Percentiles rank a stretch among this genome's conserved stretches.
Conservation (phyloP, 2,329 filamentous ascomycete genomes). For the Cercospora sp. region DNA sequence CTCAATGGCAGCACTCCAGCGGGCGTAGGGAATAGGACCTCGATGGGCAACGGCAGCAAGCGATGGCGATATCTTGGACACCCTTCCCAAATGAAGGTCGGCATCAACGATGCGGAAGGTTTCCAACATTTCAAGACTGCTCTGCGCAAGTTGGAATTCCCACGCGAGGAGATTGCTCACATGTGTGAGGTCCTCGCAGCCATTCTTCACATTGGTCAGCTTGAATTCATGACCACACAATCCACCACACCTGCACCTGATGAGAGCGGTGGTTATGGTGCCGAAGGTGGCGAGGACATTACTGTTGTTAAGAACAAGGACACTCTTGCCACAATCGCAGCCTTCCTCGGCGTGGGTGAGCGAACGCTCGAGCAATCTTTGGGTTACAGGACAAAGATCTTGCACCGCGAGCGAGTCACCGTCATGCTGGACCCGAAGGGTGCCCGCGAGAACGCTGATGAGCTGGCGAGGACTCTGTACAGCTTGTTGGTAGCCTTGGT, state of each 20-base stretch:
- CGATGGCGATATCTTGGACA: constrained; percentile 96
- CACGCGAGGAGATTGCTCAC: constrained; percentile 88
- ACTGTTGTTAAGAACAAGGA: constrained; percentile 95
- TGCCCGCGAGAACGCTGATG: constrained; percentile 87
- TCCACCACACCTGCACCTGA: constrained; percentile 77
- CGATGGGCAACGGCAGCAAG: constrained; percentile 62
- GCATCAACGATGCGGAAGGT: constrained; percentile 91
- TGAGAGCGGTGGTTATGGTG: constrained; percentile 93
- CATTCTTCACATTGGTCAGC: constrained; percentile 95
- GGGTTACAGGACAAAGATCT: constrained; percentile 94
- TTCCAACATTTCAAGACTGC: constrained; percentile 98
- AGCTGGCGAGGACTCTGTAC: constrained; percentile 89
- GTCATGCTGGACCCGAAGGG: constrained; percentile 94
- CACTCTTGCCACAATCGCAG: constrained; percentile 77
- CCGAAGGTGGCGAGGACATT: constrained; percentile 83
- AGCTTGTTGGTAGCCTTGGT: constrained; percentile 91
- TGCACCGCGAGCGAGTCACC: constrained; percentile 94
- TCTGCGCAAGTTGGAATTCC: constrained; percentile 89
- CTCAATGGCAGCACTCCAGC: constrained; percentile 47
- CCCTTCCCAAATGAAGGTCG: constrained; percentile 93
- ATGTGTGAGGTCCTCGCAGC: constrained; percentile 92
- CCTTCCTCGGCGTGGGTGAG: constrained; percentile 86
- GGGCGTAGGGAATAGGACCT: constrained; percentile 57
- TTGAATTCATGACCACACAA: constrained; percentile 84
- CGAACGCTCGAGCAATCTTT: constrained; percentile 82